Evolutionary conservation across 2,329 filamentous ascomycete species (phyloP).

Genomic region (Penicillium frequentans): DNA sequence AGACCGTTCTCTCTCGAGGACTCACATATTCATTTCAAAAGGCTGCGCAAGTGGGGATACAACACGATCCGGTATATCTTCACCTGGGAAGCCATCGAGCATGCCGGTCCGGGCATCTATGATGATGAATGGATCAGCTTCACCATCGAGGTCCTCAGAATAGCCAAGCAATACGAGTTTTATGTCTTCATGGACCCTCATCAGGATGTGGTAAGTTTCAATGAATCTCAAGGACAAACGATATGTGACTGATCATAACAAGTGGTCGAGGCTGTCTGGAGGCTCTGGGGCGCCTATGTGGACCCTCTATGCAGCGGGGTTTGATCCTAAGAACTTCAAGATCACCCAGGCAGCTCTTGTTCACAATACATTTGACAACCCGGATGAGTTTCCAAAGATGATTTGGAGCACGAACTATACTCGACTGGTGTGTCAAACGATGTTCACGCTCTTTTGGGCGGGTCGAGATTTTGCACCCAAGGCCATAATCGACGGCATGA

Average conservation of each 20-base stretch:
- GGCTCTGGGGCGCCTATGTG: conserved; percentile 96
- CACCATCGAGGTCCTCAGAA: conserved; percentile 78
- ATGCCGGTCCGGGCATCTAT: conserved; percentile 84
- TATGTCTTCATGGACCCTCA: conserved; percentile 99
- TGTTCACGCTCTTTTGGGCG: conserved; percentile 93
- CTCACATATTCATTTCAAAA: conserved; percentile 80
- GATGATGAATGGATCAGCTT: conserved; percentile 92
- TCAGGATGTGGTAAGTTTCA: conserved; percentile 75
- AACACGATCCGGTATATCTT: conserved; percentile 97
- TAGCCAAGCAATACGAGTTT: conserved; percentile 88
- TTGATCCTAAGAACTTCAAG: conserved; percentile 82
- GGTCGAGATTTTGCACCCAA: conserved; percentile 92
- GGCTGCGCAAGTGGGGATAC: conserved; percentile 86
- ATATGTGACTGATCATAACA: conserved; percentile 27
- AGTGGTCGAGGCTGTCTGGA: conserved; percentile 93
- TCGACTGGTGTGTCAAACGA: conserved; percentile 79
- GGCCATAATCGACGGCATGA: conserved; percentile 88
- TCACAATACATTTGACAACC: conserved; percentile 88
- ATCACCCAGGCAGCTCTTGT: conserved; percentile 89
- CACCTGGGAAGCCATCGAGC: conserved; percentile 98
- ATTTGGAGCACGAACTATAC: conserved; percentile 99
- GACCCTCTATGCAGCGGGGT: conserved; percentile 91
- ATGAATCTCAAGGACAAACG: background rate
- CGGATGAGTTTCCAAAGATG: conserved; percentile 92
- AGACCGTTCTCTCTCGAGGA: conserved; percentile 82